Evolutionary conservation across 1,284 basidiomycete genomes (phyloP), one percentile per base, ranked within the genome.

Genomic region (Cutaneotrichosporon arboriforme): DNA sequence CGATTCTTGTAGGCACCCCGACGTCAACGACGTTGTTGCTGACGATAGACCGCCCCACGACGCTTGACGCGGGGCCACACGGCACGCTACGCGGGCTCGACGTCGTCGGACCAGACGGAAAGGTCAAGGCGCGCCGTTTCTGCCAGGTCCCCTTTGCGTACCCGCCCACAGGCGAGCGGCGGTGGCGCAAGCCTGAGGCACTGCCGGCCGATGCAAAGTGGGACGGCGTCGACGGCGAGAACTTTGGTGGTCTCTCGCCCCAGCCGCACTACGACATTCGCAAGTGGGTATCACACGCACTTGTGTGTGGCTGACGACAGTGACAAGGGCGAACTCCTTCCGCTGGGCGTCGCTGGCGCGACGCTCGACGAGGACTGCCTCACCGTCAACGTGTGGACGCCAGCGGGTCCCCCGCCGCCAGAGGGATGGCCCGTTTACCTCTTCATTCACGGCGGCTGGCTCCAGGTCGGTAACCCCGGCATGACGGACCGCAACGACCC

Each of bases 391-490:
- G 51, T 63, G 17, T 63, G 62, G 62, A 57, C 59, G 39, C 62
- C 62, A 13, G 43, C 53, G 7, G 60, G 58, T 1, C 33, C 42
- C n/a, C 52, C 60, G 0, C 62, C 59, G 1, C 20, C 37, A 4
- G 57, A 49, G 26, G 62, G 62, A 13, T 63, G 59, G 59, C 62
- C 62, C 4, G 57, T 63, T 10, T 58, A 50, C 33, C 37, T 61
- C 20, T 63, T 57, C 49, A 26, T 59, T 21, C 62, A 63, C 52
- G 62, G 62, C 49, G 62, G 62, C 4, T 63, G 62, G 62, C 51
- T 63, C 1, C 62, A 63, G 57, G 61, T 63, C 35, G 62, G 62
- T 31, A 59, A 57, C 35, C 57, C 57, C 3, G 57, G 52, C 22
- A 63, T 63, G 61, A 59, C 59, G 37, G 59, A 57, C 38, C 53